Conservation (phyloP, 192 early-diverging fungal genomes). For the Obelidium mucronatum region DNA sequence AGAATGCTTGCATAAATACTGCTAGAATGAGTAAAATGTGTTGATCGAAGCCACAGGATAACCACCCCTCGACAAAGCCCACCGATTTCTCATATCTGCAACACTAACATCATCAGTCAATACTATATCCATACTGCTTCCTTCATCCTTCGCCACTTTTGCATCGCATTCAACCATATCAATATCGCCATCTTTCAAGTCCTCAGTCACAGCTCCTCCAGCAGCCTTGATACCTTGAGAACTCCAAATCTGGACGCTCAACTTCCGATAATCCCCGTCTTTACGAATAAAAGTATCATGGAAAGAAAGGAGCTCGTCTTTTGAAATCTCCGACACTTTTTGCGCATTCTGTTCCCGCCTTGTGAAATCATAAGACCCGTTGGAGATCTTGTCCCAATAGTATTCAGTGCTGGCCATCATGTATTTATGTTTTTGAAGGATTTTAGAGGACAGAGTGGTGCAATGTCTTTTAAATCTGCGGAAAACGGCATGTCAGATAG, state of each 20-base stretch:
- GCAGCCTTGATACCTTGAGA: conserved; percentile 2
- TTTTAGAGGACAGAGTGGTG: conserved; percentile 65
- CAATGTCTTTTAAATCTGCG: conserved; percentile 66
- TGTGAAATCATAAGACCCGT: conserved; percentile 82
- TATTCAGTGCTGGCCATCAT: conserved; percentile 69
- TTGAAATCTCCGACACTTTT: conserved; percentile 54
- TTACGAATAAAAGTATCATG: conserved; percentile 62
- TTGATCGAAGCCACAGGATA: neutral
- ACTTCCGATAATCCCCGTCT: conserved; percentile 58
- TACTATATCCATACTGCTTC: neutral
- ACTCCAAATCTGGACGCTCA: conserved; percentile 68
- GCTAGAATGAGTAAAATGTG: neutral
- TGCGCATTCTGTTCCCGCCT: conserved; percentile 65
- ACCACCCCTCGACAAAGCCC: neutral
- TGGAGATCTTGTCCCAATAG: conserved; percentile 73
- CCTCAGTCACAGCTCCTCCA: neutral
- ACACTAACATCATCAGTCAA: neutral
- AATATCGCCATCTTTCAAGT: neutral
- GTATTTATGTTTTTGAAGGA: conserved; percentile 78
- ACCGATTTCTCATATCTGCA: neutral
- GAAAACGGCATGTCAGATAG: conserved; percentile 64
- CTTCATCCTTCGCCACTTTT: neutral
- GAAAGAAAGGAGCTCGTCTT: conserved; percentile 63
- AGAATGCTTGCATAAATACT: no score
- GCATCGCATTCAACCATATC: neutral